Evolutionary conservation across 129 eudicot species (phyloP).

Genomic region (Kitagawia praeruptora): DNA sequence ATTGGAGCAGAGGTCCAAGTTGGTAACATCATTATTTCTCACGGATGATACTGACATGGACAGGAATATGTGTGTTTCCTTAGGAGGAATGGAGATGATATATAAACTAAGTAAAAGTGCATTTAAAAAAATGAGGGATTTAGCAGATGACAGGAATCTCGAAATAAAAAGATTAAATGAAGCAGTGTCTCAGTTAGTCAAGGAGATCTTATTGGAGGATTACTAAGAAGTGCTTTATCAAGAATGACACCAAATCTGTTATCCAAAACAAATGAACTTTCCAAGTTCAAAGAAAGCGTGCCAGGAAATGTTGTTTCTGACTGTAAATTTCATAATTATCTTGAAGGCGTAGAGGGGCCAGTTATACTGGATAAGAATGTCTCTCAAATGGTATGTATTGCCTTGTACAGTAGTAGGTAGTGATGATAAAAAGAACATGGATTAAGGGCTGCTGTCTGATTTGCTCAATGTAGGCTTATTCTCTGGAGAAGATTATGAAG

Average conservation of each 20-base stretch:
- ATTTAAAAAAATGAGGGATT: slow-evolving; percentile 46
- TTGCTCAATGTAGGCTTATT: slow-evolving; percentile 63
- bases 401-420: background rate
- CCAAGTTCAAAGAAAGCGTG: slow-evolving; percentile 51
- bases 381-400: background rate
- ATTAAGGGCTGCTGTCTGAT: slow-evolving; percentile 18
- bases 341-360: slow-evolving; percentile 17
- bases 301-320: slow-evolving; percentile 63
- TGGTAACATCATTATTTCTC: slow-evolving; percentile 59
- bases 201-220: background rate
- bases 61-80: slow-evolving; percentile 65
- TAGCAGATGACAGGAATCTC: slow-evolving; percentile 12
- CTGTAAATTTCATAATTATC: slow-evolving; percentile 42
- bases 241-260: background rate
- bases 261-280: background rate
- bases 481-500: slow-evolving; percentile 78
- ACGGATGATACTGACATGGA: slow-evolving; percentile 71
- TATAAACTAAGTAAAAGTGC: slow-evolving; percentile 49
- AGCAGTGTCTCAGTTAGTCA: background rate
- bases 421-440: background rate
- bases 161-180: background rate
- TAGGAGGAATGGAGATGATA: slow-evolving; percentile 69
- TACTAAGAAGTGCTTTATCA: background rate
- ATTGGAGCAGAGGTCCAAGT: slow-evolving; percentile 37
- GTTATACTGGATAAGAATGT: slow-evolving; percentile 22